These are phyloP conservation scores for Yamadazyma aaseri DNA, from an alignment of 1,139 yeast genomes.

Conservation along the genomic window DNA sequence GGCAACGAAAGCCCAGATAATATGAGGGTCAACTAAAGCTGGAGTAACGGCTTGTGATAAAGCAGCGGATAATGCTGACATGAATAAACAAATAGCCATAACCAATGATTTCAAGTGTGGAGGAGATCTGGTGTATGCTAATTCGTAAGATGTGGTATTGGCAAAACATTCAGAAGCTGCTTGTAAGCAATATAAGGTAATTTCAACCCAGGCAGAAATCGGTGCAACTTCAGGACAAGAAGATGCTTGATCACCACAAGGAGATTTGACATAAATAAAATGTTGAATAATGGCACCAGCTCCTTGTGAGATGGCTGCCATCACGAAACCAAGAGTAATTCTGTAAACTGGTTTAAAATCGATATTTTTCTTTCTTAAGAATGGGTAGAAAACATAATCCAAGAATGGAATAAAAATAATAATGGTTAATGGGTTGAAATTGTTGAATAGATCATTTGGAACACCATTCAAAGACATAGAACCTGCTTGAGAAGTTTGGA, in stretches of 20 bases:
- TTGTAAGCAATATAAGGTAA: constrained; percentile 49
- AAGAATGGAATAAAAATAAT: constrained; percentile 63
- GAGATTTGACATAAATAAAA: constrained; percentile 33
- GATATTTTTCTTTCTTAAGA: constrained; percentile 46
- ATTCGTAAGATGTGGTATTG: constrained; percentile 63
- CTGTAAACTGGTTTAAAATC: constrained; percentile 38
- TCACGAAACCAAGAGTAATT: constrained; percentile 34
- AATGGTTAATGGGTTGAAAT: constrained; percentile 67
- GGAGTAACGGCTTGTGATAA: constrained; percentile 54
- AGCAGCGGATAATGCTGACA: constrained; percentile 60
- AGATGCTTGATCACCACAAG: constrained; percentile 44
- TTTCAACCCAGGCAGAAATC: constrained; percentile 55
- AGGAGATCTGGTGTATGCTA: constrained; percentile 71
- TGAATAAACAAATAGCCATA: constrained; percentile 62
- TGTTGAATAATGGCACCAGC: constrained; percentile 42
- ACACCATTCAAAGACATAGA: constrained; percentile 65
- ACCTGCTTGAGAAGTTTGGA: constrained; percentile 65
- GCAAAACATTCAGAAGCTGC: constrained; percentile 73
- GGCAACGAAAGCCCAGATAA: constrained; percentile 19
- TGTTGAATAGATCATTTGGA: constrained; percentile 69
- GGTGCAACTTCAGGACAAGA: constrained; percentile 46
- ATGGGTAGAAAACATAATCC: constrained; percentile 58
- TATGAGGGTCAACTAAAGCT: constrained; percentile 28
- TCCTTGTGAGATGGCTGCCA: constrained; percentile 39
- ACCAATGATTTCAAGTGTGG: constrained; percentile 66